A percentile compares a stretch with the other conserved stretches of the same genome.
These are phyloP conservation scores for Pseudogymnoascus sp. DNA, from an alignment of 2,329 filamentous ascomycete genomes.

Conservation along the genomic window DNA sequence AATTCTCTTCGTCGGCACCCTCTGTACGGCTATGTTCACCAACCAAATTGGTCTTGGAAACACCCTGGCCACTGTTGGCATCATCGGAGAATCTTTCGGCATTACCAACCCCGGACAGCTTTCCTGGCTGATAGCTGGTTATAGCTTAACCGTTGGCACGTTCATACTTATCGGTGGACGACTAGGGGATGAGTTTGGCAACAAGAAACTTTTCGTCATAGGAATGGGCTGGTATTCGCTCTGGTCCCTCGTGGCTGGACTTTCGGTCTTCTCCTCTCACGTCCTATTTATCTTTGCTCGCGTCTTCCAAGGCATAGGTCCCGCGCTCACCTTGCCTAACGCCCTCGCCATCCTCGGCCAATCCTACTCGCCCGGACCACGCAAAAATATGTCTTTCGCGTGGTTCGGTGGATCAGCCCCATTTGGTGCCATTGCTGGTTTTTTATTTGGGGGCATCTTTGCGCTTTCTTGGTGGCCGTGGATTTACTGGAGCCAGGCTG, in stretches of 20 bases:
- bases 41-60: conserved; percentile 38
- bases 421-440: conserved; percentile 36
- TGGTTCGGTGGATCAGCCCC: conserved; percentile 44
- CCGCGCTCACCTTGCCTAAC: conserved; percentile 57
- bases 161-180: conserved; percentile 52
- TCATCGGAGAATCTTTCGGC: conserved; percentile 41
- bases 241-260: conserved; percentile 17
- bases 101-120: conserved; percentile 38
- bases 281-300: conserved; percentile 40
- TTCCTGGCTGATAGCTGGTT: conserved; percentile 52
- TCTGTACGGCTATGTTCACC: conserved; percentile 16
- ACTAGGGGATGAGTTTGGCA: conserved; percentile 51
- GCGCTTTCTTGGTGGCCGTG: conserved; percentile 45
- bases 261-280: conserved; percentile 18
- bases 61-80: conserved; percentile 38
- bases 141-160: conserved; percentile 47
- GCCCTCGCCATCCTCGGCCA: conserved; percentile 54
- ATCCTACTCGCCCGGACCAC: conserved; percentile 47
- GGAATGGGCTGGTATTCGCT: conserved; percentile 32
- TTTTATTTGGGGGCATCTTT: conserved; percentile 11
- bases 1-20: conserved; percentile 12
- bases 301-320: conserved; percentile 53
- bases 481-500: conserved; percentile 40
- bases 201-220: conserved; percentile 46
- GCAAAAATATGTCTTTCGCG: conserved; percentile 54